A percentile compares a stretch with the other conserved stretches of the same genome.
These are phyloP conservation scores for Syzygium oleosum DNA, from an alignment of 345 rosid species.

Conservation along the genomic window DNA sequence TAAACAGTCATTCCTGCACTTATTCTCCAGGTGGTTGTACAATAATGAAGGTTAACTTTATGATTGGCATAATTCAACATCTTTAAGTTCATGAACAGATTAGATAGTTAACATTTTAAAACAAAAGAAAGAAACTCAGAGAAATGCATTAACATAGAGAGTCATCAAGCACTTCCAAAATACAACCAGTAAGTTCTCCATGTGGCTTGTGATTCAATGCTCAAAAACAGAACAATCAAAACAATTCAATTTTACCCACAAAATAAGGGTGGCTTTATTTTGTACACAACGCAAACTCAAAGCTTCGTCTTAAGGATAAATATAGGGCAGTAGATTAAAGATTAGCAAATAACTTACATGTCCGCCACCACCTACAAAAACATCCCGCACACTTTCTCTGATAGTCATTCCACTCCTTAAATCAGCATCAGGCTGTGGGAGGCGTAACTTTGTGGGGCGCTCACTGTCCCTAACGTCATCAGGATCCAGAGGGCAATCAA, in stretches of 20 bases:
- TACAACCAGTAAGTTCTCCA: not conserved
- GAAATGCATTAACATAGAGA: not conserved
- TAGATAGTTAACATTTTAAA: not conserved
- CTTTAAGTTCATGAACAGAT: not conserved
- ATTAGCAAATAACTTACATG: conserved; percentile 51
- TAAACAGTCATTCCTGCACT: not conserved
- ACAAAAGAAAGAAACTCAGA: not conserved
- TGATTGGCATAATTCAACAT: not conserved
- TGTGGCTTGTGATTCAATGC: not conserved
- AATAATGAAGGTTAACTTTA: not conserved
- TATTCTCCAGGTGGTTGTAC: not conserved
- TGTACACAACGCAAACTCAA: not conserved
- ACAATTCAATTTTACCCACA: not conserved
- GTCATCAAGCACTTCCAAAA: not conserved
- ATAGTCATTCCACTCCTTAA: conserved; percentile 80
- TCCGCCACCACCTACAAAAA: conserved; percentile 88
- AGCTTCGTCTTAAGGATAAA: not conserved
- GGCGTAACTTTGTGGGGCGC: conserved; percentile 89
- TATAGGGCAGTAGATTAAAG: not conserved
- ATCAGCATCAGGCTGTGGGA: conserved; percentile 73
- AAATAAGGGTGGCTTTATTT: not conserved
- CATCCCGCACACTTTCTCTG: conserved; percentile 83
- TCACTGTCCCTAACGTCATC: conserved; percentile 98
- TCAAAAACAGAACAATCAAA: not conserved
- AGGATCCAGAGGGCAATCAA: conserved; percentile 90